phyloP scores from a whole-genome alignment of 768 basidiomycete species.

The Clavulina sp. region DNA sequence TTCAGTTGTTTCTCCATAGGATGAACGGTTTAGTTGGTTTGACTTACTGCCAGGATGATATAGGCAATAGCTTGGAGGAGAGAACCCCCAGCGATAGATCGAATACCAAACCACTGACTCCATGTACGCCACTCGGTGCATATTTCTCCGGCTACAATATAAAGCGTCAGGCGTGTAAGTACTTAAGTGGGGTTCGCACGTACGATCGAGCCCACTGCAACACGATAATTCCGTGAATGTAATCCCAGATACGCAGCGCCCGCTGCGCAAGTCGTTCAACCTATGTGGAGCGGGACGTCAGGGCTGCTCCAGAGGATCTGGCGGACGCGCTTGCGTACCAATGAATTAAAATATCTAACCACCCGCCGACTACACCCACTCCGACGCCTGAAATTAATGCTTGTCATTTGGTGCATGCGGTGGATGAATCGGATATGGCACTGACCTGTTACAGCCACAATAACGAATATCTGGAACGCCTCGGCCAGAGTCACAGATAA shows the following conservation, averaged over 20 bases:
- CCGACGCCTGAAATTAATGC: conserved; percentile 34
- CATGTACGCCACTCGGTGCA: conserved; percentile 53
- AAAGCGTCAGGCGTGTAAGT: neutral
- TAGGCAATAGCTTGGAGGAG: conserved; percentile 49
- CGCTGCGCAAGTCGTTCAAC: conserved; percentile 53
- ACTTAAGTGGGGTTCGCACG: conserved; percentile 14
- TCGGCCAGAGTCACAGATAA: conserved; percentile 37
- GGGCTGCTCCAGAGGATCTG: neutral
- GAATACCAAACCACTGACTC: conserved; percentile 39
- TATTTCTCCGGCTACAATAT: conserved; percentile 38
- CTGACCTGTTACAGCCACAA: conserved; percentile 21
- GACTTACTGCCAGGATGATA: conserved; percentile 41
- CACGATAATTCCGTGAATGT: conserved; percentile 58
- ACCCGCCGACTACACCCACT: conserved; percentile 50
- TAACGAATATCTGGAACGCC: conserved; percentile 43
- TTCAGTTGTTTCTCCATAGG: neutral
- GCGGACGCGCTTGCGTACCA: conserved; percentile 29
- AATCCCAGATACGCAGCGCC: conserved; percentile 47
- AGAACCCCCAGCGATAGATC: conserved; percentile 40
- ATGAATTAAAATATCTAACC: conserved; percentile 55
- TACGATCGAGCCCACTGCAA: conserved; percentile 44
- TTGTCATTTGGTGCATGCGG: neutral
- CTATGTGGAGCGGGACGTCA: conserved; percentile 22
- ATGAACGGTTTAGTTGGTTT: neutral
- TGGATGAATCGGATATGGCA: neutral